Conservation (phyloP, 2,329 filamentous ascomycete species). For the Arachnomyces sp. region DNA sequence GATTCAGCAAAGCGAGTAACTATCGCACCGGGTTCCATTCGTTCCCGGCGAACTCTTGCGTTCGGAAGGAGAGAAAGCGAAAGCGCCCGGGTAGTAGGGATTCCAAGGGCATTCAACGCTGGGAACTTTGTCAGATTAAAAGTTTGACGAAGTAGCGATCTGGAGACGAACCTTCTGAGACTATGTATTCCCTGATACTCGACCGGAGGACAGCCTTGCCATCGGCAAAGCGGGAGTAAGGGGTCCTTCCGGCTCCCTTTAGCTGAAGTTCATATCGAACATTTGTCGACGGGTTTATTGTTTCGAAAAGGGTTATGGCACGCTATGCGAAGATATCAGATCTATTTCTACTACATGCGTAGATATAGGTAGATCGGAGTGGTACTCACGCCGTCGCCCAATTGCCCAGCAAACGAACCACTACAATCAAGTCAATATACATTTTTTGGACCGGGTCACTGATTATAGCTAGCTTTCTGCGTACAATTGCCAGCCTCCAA, state of each 20-base stretch:
- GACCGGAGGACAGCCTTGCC: constrained; percentile 88
- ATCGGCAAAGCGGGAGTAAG: constrained; percentile 93
- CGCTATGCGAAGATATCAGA: constrained; percentile 38
- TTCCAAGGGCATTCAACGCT: constrained; percentile 69
- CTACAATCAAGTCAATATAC: constrained; percentile 37
- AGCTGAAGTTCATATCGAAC: constrained; percentile 82
- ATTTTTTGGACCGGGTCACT: background rate
- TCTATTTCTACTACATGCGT: background rate
- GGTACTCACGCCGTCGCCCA: constrained; percentile 66
- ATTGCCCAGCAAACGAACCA: constrained; percentile 89
- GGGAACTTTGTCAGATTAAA: background rate
- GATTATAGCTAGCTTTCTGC: constrained; percentile 10
- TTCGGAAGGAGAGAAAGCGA: constrained; percentile 71
- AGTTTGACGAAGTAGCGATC: background rate
- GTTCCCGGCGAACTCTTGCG: constrained; percentile 67
- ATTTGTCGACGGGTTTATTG: constrained; percentile 64
- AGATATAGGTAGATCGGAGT: background rate
- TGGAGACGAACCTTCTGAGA: constrained; percentile 61
- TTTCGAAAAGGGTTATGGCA: constrained; percentile 90
- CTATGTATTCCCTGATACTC: constrained; percentile 88
- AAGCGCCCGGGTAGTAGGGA: constrained; percentile 80
- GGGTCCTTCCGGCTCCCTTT: constrained; percentile 87
- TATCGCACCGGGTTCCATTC: constrained; percentile 81
- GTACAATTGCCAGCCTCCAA: constrained; percentile 44
- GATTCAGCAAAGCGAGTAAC: constrained; percentile 84